phyloP scores from a whole-genome alignment of 208 protist species.

The Herpetomonas samuelpessoai region DNA sequence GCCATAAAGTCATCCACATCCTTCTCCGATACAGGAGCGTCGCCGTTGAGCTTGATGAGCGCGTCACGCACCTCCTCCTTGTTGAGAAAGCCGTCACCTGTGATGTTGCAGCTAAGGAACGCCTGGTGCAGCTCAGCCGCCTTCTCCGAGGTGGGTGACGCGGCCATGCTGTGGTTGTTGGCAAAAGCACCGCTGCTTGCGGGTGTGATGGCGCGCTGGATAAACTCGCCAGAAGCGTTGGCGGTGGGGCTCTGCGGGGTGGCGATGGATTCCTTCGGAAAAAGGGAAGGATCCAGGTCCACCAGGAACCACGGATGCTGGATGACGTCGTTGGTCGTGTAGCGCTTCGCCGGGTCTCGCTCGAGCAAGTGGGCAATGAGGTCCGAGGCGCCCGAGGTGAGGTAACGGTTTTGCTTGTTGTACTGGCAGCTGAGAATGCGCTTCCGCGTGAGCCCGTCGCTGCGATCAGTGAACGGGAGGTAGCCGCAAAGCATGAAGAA shows the following conservation, averaged over 20 bases:
- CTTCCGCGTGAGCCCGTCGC: conserved; percentile 81
- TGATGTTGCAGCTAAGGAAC: conserved; percentile 78
- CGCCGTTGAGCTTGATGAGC: conserved; percentile 85
- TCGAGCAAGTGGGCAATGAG: conserved; percentile 78
- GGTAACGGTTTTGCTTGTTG: conserved; percentile 79
- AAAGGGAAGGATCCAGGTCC: conserved; percentile 60
- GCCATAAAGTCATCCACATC: conserved; percentile 80
- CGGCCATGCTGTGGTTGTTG: neutral
- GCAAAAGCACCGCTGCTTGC: conserved; percentile 23
- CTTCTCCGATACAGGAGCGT: conserved; percentile 47
- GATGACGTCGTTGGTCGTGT: conserved; percentile 71
- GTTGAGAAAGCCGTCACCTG: conserved; percentile 74
- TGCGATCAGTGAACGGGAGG: conserved; percentile 95
- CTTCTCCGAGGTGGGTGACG: conserved; percentile 34
- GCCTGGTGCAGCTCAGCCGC: conserved; percentile 62
- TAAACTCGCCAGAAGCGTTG: conserved; percentile 39
- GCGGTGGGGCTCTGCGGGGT: conserved; percentile 31
- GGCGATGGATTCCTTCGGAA: conserved; percentile 35
- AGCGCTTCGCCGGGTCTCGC: conserved; percentile 53
- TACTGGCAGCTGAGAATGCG: conserved; percentile 84
- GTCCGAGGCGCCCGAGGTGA: conserved; percentile 59
- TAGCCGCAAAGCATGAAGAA: conserved; percentile 98
- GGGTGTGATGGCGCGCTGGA: conserved; percentile 60
- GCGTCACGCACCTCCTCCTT: conserved; percentile 81
- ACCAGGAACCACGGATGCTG: conserved; percentile 81